Base-by-base conservation (phyloP, 805 yeast genomes). In the Candida insectalens region DNA sequence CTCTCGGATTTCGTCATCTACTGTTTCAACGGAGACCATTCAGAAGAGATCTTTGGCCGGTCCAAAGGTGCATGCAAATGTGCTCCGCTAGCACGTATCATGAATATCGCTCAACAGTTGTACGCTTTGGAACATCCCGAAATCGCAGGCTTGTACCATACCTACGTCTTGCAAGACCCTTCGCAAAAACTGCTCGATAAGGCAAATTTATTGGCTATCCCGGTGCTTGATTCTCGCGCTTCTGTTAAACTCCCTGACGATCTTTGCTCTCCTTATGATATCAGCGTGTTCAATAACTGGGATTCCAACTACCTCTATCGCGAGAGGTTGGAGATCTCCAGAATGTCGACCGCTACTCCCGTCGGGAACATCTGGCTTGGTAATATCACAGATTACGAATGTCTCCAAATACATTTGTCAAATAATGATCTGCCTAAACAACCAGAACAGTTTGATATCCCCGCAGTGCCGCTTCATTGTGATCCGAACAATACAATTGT, bases 321-420 rank as follows among this genome's bases (percentile, higher is more conserved):
- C 47, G 96, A 88, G 52, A 74, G 81, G 39, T 62, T 82, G n/a
- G 96, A 88, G 53, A 79, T 85, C 33, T 65, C 85, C 1, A 74
- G 72, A 49, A 81, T 88, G 88, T 79, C 95, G 1, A 66, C 83
- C 7, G 94, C 94, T 0, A 71, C 92, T 0, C 68, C 63, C 9
- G 59, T 83, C 2, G 35, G 36, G 13, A 63, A 71, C 32, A 70
- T 87, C 5, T 88, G 89, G 88, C 65, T 80, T 33, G 97, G 97
- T 2, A 89, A 88, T 49, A 61, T 76, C 1, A 74, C 83, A 43
- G 95, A 88, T 52, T 74, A 65, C 49, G 77, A 75, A 43, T 55
- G 60, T 37, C 41, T 57, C 29, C 56, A 55, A 34, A 52, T 54
- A 5, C 53, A 50, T 29, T 33, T 46, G 12, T 49, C 46, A 21